Evolutionary conservation across 768 basidiomycete genomes (phyloP).

Genomic region (Mrakia hoshinonis): DNA sequence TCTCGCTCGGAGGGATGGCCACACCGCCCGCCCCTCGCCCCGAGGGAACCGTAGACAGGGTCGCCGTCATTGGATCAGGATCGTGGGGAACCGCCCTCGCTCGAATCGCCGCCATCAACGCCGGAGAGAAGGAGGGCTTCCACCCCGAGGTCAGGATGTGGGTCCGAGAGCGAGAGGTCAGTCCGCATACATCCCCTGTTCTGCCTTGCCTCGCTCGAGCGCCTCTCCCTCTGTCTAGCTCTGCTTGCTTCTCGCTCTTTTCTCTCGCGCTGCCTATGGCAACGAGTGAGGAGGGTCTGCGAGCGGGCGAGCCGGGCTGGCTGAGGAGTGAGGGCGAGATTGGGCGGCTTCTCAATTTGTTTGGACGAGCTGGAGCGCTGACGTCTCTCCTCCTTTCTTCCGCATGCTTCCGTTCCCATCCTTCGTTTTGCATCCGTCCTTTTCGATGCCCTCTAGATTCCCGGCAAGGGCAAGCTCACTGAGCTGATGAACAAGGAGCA

Average conservation of each 20-base stretch:
- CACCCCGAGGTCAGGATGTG: slow-evolving; percentile 28
- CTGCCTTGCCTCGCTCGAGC: background rate
- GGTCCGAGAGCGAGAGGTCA: slow-evolving; percentile 29
- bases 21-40: slow-evolving; percentile 4
- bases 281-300: background rate
- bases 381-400: background rate
- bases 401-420: background rate
- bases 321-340: background rate
- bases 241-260: background rate
- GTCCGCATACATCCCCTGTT: background rate
- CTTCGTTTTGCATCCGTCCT: too few relatives aligned
- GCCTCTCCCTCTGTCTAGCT: too few relatives aligned
- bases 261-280: background rate
- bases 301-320: background rate
- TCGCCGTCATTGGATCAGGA: slow-evolving; percentile 27
- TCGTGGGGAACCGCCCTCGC: slow-evolving; percentile 30
- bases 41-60: slow-evolving; percentile 7
- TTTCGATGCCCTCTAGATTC: background rate
- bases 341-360: background rate
- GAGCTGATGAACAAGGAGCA: slow-evolving; percentile 30
- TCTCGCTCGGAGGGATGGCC: slow-evolving; percentile 7
- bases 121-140: slow-evolving; percentile 24
- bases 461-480: slow-evolving; percentile 23
- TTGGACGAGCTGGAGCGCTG: background rate
- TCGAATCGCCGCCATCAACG: slow-evolving; percentile 29